A percentile compares a stretch with the other conserved stretches of the same genome.
phyloP scores from a whole-genome alignment of 2,329 filamentous ascomycete genomes.

The Sporothrix brunneoviolacea region DNA sequence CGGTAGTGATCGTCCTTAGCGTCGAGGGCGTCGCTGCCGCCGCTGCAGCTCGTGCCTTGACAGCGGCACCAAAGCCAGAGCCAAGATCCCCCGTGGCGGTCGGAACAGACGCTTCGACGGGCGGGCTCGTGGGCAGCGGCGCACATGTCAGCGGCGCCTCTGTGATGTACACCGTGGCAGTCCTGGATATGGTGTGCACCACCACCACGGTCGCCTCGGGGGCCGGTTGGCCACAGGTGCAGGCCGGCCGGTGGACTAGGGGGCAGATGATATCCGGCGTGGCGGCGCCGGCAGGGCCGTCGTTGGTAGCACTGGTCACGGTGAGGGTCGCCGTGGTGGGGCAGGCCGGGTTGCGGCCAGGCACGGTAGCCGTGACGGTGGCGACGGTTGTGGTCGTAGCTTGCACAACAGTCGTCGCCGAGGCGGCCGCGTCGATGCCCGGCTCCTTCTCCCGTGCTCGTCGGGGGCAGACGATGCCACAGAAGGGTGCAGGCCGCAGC shows the following conservation, averaged over 20 bases:
- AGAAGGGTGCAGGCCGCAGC: neutral
- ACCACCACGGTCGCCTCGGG: slow-evolving; percentile 27
- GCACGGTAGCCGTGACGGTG: neutral
- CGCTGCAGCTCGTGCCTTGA: too few species aligned
- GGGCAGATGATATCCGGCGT: neutral
- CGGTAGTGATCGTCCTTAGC: too few species aligned
- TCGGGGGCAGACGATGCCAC: neutral
- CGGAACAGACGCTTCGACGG: slow-evolving; percentile 22
- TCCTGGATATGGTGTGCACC: slow-evolving; percentile 36
- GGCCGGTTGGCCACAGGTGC: slow-evolving; percentile 17
- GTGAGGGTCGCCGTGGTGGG: neutral
- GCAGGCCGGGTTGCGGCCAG: slow-evolving; percentile 5
- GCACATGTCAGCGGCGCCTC: slow-evolving; percentile 29
- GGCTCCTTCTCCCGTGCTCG: too few species aligned
- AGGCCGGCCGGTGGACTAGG: neutral
- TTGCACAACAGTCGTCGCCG: neutral
- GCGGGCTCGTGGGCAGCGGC: slow-evolving; percentile 24
- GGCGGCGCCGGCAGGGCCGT: neutral
- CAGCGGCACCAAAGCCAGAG: too few species aligned
- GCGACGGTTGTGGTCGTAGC: neutral
- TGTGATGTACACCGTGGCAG: slow-evolving; percentile 35
- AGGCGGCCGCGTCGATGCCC: neutral
- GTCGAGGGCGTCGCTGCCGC: too few species aligned
- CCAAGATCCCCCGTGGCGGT: too few species aligned
- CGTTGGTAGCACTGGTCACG: neutral